Percentiles rank a stretch among this genome's conserved stretches.
Evolutionary conservation across 495 filamentous ascomycete species (phyloP).

Genomic region (Tetracladium marchalianum): DNA sequence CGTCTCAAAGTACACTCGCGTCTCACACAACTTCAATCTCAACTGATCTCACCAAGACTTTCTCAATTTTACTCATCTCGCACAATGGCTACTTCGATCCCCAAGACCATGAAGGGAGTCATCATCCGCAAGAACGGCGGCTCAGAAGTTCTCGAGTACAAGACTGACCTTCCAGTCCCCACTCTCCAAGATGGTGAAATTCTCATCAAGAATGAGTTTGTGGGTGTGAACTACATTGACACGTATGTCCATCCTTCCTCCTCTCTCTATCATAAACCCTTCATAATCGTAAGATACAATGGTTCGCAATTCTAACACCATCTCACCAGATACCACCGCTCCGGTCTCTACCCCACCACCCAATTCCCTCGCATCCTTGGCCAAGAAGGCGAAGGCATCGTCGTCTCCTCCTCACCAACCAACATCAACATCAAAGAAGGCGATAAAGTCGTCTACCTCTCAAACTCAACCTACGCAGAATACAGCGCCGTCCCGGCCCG

Average conservation of each 20-base stretch:
- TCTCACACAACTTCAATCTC: slow-evolving; percentile 10
- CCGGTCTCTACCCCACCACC: slow-evolving; percentile 68
- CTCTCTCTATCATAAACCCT: neutral
- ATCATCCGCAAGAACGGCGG: slow-evolving; percentile 69
- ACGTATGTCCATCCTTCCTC: slow-evolving; percentile 33
- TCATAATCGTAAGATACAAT: neutral
- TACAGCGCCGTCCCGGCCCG: slow-evolving; percentile 53
- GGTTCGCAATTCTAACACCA: slow-evolving; percentile 22
- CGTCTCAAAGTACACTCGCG: neutral
- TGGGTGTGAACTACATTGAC: slow-evolving; percentile 87
- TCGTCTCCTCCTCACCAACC: slow-evolving; percentile 26
- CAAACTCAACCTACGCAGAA: slow-evolving; percentile 60
- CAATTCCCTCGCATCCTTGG: slow-evolving; percentile 69
- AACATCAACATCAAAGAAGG: slow-evolving; percentile 46
- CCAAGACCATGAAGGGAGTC: slow-evolving; percentile 63
- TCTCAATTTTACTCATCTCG: slow-evolving; percentile 2
- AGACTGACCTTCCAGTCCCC: slow-evolving; percentile 67
- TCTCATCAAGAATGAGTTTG: slow-evolving; percentile 75
- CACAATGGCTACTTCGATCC: slow-evolving; percentile 33
- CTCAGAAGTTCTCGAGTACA: slow-evolving; percentile 66
- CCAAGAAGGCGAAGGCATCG: slow-evolving; percentile 63
- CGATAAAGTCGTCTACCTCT: slow-evolving; percentile 60
- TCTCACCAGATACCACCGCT: slow-evolving; percentile 70
- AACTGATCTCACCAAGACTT: neutral
- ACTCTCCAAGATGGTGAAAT: slow-evolving; percentile 59